Evolutionary conservation across 2,329 filamentous ascomycete species (phyloP), one percentile per base, ranked within the genome.

Genomic region (Byssoonygena ceratinophila): DNA sequence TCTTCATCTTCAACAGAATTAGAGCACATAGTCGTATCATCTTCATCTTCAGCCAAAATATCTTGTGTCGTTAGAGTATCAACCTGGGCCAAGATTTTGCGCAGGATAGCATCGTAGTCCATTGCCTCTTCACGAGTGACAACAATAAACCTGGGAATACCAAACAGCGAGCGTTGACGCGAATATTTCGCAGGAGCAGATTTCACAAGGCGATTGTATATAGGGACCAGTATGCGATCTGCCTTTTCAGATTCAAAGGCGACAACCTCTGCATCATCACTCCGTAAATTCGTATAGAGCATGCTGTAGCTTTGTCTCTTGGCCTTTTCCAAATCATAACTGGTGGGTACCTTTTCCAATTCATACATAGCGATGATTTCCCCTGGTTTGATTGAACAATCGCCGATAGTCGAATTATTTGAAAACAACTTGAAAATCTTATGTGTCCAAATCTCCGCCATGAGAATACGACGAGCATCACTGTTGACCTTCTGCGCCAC

Each of bases 381-480:
- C 20, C 70, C 7, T 73, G 0, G 63, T 57, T 73, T 68, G 51
- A 96, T 90, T 47, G 71, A 72, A 45, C 83, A 80, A 52, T 95
- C 89, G 0, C 82, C 81, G 8, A 90, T 81, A 6, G 74, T 72
- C 27, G 76, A 75, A 6, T 71, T 72, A 61, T 96, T 86, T 22
- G 87, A 79, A 59, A 92, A 89, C 46, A 87, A 77, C 64, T 89
- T 91, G 74, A 90, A 97, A 67, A 96, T 90, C 60, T 84, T 88
- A 59, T 81, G 76, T 59, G 81, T 85, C 66, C 87, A 94, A 47
- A 94, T 81, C 62, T 98, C 92, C 1, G 81, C 83, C 12, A 83
- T 82, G 63, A 95, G 81, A n/a, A 96, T 82, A 76, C 46, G 75
- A 64, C 52, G 71, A 55, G 77, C 80, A 61, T 63, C 71, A 59